Base-by-base conservation (phyloP, 768 basidiomycete species). In the Panus rudis region DNA sequence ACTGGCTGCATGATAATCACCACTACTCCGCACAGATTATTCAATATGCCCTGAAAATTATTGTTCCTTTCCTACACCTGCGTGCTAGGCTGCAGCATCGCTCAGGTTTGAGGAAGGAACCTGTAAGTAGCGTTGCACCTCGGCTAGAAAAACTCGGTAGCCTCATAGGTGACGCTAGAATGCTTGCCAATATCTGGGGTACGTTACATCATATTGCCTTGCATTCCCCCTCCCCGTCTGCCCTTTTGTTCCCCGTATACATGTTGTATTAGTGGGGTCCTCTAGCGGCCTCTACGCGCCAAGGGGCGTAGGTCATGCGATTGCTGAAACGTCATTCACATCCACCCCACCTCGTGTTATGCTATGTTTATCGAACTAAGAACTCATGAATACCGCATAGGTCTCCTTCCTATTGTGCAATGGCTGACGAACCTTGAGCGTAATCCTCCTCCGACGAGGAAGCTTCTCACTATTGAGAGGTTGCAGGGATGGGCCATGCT, bases 151-250 rank as follows among this genome's bases (percentile, higher is more conserved):
- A 76, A 49, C 63, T 89, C 21, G 72, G 70, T 0, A 63, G 69
- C 32, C 55, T 77, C 4, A 65, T 91, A 8, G 64, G 78, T 30
- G 81, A 87, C 59, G 81, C 85, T 0, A 72, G 84, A 42, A 84
- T 73, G 46, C 61, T 91, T 16, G 86, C 83, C 69, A 73, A 87
- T 50, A 70, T 89, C 51, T 89, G 85, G 81, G 88, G 88, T 86
- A 54, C 57, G 77, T 31, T 11, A n/a, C 14, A n/a, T n/a, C n/a
- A n/a, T n/a, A n/a, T n/a, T n/a, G n/a, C n/a, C n/a, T n/a, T n/a
- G n/a, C n/a, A 20, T 39, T 39, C 2, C 22, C 16, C 14, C 16
- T 39, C 14, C n/a, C n/a, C 22, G 37, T 39, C 22, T 39, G 14
- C 4, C 14, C 4, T 22, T 14, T 39, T n/a, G 12, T 32, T 16